Evolutionary conservation across 2,329 filamentous ascomycete genomes (phyloP).

Genomic region (Bipolaris sorokiniana): DNA sequence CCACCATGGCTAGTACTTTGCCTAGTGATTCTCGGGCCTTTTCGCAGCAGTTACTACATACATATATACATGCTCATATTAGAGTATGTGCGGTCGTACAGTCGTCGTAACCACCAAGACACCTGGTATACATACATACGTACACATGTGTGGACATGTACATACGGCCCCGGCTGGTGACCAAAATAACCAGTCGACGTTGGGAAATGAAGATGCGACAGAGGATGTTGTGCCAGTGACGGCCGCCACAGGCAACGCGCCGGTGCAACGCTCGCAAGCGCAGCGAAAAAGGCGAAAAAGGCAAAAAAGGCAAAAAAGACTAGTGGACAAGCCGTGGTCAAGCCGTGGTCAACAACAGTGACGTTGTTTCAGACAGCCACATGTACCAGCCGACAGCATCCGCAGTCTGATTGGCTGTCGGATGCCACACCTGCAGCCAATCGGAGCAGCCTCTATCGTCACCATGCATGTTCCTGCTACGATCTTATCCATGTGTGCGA

Average conservation of each 20-base stretch:
- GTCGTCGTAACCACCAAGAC: background rate
- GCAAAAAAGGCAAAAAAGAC: background rate
- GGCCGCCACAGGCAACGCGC: background rate
- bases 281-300: background rate
- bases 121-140: background rate
- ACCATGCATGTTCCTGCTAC: no score
- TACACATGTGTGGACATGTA: background rate
- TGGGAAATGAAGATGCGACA: conserved; percentile 18
- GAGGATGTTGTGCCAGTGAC: background rate
- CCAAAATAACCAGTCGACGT: background rate
- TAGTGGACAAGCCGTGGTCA: no score
- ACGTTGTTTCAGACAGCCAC: conserved; percentile 41
- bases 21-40: conserved; percentile 10
- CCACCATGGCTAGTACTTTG: background rate
- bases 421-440: conserved; percentile 1
- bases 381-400: background rate
- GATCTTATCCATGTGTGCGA: no score
- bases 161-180: background rate
- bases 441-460: background rate
- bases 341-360: conserved; percentile 11
- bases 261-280: conserved; percentile 8
- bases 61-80: no score
- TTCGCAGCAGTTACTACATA: conserved; percentile 12
- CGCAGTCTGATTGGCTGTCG: conserved; percentile 4
- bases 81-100: background rate